Conservation (phyloP, 495 filamentous ascomycete genomes). For the Aspergillus wentii region DNA sequence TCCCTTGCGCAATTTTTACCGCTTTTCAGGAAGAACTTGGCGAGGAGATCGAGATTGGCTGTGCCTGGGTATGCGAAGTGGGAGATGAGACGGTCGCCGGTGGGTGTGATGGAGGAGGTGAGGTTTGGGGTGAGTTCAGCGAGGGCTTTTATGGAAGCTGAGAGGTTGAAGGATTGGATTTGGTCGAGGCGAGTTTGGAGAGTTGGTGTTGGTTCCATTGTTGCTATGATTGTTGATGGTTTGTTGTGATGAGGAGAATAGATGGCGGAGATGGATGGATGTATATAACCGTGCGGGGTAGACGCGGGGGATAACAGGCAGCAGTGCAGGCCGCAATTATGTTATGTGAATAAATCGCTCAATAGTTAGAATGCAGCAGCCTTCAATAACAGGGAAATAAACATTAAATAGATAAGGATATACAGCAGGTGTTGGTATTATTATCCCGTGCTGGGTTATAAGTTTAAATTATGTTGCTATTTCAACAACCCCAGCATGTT, state of each 20-base stretch:
- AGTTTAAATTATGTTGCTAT: too few relatives aligned
- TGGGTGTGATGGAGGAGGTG: slow-evolving; percentile 3
- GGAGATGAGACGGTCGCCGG: slow-evolving; percentile 2
- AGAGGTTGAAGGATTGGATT: neutral
- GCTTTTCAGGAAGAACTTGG: neutral
- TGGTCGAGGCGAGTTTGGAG: neutral
- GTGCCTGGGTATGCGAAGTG: neutral
- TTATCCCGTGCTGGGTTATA: too few relatives aligned
- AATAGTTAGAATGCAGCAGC: too few relatives aligned
- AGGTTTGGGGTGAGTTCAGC: neutral
- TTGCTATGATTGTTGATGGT: too few relatives aligned
- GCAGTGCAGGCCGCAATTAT: too few relatives aligned
- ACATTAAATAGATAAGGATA: too few relatives aligned
- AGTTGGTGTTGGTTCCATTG: neutral
- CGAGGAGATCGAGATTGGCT: slow-evolving; percentile 3
- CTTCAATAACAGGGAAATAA: too few relatives aligned
- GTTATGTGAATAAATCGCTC: too few relatives aligned
- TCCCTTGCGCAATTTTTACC: slow-evolving; percentile 1
- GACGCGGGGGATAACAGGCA: neutral
- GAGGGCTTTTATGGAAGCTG: neutral
- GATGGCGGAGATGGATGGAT: neutral
- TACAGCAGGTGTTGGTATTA: too few relatives aligned
- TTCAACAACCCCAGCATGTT: too few relatives aligned
- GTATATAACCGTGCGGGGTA: neutral
- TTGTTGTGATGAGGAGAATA: too few relatives aligned